Percentiles rank a stretch among this genome's conserved stretches.
These are phyloP conservation scores for Galerina sulciceps DNA, from an alignment of 768 basidiomycete genomes.

Conservation along the genomic window DNA sequence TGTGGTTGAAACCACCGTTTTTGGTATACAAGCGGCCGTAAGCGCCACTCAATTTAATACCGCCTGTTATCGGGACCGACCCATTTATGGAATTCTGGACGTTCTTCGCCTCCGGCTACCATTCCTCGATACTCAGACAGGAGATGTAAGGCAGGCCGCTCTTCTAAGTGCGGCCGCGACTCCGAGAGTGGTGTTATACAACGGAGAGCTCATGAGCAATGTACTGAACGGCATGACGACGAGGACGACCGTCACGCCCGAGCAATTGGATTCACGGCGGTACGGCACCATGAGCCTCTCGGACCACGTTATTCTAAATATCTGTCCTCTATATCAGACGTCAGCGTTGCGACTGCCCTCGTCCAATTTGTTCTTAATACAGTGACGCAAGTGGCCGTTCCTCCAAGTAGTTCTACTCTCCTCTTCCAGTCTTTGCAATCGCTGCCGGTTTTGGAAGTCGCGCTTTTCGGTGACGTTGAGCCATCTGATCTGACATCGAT, in stretches of 20 bases:
- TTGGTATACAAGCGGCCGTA: constrained; percentile 44
- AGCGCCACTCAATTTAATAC: constrained; percentile 44
- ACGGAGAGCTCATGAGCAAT: constrained; percentile 52
- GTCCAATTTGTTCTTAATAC: constrained; percentile 49
- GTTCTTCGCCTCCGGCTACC: constrained; percentile 61
- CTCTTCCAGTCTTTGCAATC: constrained; percentile 44
- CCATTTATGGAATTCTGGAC: constrained; percentile 67
- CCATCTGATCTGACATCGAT: constrained; percentile 51
- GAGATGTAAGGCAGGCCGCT: constrained; percentile 53
- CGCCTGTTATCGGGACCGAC: constrained; percentile 58
- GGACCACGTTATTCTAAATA: constrained; percentile 64
- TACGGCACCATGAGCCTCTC: constrained; percentile 60
- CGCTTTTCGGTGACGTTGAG: constrained; percentile 60
- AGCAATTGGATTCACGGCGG: constrained; percentile 48
- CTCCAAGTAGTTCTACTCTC: constrained; percentile 43
- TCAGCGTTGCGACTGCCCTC: constrained; percentile 48
- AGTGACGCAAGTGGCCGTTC: constrained; percentile 34
- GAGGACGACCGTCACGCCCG: constrained; percentile 33
- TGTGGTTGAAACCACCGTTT: constrained; percentile 53
- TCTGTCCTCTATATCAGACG: constrained; percentile 52
- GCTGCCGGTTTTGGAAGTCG: constrained; percentile 63
- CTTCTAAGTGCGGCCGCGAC: constrained; percentile 45
- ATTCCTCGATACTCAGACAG: constrained; percentile 48
- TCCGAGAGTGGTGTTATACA: constrained; percentile 56
- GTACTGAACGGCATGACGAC: constrained; percentile 39